Percentiles rank a stretch among this genome's conserved stretches.
phyloP scores from a whole-genome alignment of 2,329 filamentous ascomycete species.

The Penicillium sp. region DNA sequence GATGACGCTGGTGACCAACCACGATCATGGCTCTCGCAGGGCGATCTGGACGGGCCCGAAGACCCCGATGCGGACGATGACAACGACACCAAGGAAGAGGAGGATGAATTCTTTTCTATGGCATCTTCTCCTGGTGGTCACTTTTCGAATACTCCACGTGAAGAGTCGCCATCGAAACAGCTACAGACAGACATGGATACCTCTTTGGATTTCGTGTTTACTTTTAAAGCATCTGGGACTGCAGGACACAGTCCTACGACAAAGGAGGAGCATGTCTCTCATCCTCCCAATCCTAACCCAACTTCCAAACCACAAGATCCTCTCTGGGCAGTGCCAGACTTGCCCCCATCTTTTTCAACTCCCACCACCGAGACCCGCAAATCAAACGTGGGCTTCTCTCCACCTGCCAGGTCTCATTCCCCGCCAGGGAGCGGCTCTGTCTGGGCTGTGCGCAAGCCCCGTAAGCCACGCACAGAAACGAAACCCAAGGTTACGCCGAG shows the following conservation, averaged over 20 bases:
- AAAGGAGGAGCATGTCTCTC: neutral
- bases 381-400: conserved; percentile 7
- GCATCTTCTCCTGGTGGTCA: neutral
- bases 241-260: conserved; percentile 7
- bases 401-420: conserved; percentile 26
- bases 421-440: conserved; percentile 37
- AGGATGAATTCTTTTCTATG: conserved; percentile 1
- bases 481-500: conserved; percentile 21
- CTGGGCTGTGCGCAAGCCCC: conserved; percentile 35
- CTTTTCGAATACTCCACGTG: neutral
- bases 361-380: conserved; percentile 14
- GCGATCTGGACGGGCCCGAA: conserved; percentile 15
- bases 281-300: neutral
- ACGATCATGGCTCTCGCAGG: conserved; percentile 19
- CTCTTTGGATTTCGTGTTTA: conserved; percentile 6
- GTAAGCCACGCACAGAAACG: conserved; percentile 25
- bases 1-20: conserved; percentile 45
- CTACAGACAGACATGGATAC: neutral
- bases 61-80: conserved; percentile 4
- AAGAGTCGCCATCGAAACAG: neutral
- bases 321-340: conserved; percentile 21
- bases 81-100: neutral
- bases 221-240: conserved; percentile 3
- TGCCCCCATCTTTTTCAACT: conserved; percentile 18
- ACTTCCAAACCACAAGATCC: conserved; percentile 13